Percentiles rank a stretch among this genome's conserved stretches.
phyloP scores from a whole-genome alignment of 1,139 yeast species.

The Tardiomyces digboiensis region DNA sequence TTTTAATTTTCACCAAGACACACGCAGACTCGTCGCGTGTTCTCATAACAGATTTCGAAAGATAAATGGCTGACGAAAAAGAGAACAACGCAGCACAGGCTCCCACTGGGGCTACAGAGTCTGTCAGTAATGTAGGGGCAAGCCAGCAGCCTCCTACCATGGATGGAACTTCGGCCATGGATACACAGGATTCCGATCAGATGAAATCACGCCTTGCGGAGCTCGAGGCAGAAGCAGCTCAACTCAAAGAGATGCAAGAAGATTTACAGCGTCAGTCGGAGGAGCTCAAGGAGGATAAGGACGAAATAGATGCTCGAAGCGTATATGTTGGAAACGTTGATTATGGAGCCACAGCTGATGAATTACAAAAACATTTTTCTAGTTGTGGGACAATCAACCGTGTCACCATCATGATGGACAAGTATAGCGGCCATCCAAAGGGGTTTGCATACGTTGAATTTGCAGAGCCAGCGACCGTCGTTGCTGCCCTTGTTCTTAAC shows the following conservation, averaged over 20 bases:
- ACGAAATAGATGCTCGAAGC: constrained; percentile 65
- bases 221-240: constrained; percentile 46
- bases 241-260: constrained; percentile 42
- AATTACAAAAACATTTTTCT: constrained; percentile 69
- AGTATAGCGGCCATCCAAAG: constrained; percentile 68
- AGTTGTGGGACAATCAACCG: constrained; percentile 72
- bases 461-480: constrained; percentile 51
- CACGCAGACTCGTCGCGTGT: background rate
- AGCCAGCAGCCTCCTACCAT: background rate
- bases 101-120: background rate
- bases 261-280: constrained; percentile 37
- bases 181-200: constrained; percentile 7
- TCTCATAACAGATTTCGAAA: background rate
- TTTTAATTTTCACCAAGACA: background rate
- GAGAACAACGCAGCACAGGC: background rate
- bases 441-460: constrained; percentile 85
- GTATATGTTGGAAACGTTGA: constrained; percentile 87
- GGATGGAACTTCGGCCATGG: background rate
- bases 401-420: constrained; percentile 70
- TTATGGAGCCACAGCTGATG: constrained; percentile 69
- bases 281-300: constrained; percentile 37
- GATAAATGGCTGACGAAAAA: background rate
- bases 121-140: background rate
- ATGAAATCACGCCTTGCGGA: constrained; percentile 29
- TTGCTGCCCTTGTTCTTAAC: constrained; percentile 56